A percentile compares a stretch with the other conserved stretches of the same genome.
Evolutionary conservation across 345 rosid species (phyloP).

Genomic region (Brassica rapa): DNA sequence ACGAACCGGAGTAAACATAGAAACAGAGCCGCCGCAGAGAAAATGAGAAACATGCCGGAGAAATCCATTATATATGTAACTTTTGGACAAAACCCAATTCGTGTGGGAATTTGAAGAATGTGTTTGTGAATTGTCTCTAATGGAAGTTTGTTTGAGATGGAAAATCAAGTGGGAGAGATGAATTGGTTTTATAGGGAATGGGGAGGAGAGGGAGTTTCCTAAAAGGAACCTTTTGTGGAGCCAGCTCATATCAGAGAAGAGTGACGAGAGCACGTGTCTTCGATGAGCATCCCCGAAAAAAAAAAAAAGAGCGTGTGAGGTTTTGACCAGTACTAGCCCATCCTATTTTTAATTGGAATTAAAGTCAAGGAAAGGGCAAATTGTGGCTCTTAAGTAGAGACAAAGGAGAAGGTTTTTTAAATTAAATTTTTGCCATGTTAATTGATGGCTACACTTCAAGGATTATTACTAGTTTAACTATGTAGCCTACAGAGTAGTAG

Average conservation of each 20-base stretch:
- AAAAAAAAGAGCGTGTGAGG: constrained; percentile 39
- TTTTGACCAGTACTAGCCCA: constrained; percentile 35
- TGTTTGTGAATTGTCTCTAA: neutral
- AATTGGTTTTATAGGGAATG: constrained; percentile 37
- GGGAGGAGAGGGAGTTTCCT: constrained; percentile 36
- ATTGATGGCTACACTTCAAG: constrained; percentile 3
- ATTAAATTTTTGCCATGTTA: constrained; percentile 17
- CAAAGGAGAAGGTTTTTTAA: constrained; percentile 29
- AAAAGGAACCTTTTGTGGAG: constrained; percentile 26
- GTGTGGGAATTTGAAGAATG: neutral
- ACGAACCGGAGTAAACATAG: constrained; percentile 38
- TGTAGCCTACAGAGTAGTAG: neutral
- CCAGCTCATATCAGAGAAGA: constrained; percentile 39
- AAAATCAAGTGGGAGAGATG: constrained; percentile 30
- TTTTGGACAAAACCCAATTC: constrained; percentile 7
- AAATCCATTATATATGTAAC: constrained; percentile 42
- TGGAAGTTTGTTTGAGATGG: constrained; percentile 28
- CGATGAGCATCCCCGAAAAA: constrained; percentile 29
- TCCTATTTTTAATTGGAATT: neutral
- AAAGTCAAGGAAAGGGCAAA: constrained; percentile 41
- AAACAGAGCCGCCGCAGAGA: constrained; percentile 36
- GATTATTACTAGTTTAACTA: constrained; percentile 24
- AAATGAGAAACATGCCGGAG: constrained; percentile 34
- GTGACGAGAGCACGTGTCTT: constrained; percentile 45
- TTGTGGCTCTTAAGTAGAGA: constrained; percentile 42